phyloP scores from a whole-genome alignment of 208 protist species.

The Trypanosoma grayi region DNA sequence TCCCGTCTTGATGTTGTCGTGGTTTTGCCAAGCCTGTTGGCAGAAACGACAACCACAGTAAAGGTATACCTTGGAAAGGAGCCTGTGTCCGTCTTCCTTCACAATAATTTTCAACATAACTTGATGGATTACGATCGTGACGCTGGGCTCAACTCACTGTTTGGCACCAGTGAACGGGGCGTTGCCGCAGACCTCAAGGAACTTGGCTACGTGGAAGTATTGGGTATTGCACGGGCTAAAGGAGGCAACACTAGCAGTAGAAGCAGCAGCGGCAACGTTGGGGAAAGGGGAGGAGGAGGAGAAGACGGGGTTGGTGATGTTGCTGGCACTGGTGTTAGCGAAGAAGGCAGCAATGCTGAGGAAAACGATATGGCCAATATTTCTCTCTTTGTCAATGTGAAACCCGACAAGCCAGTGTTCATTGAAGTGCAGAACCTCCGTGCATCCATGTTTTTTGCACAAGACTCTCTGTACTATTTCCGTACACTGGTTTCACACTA shows the following conservation, averaged over 20 bases:
- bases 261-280: too few relatives aligned
- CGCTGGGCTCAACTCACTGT: constrained; percentile 12
- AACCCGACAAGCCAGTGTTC: constrained; percentile 26
- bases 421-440: constrained; percentile 42
- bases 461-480: constrained; percentile 47
- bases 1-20: constrained; percentile 10
- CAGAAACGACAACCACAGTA: constrained; percentile 13
- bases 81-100: constrained; percentile 16
- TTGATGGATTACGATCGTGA: constrained; percentile 18
- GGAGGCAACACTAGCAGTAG: not conserved
- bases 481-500: constrained; percentile 31
- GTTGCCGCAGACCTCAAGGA: constrained; percentile 15
- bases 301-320: too few relatives aligned
- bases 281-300: too few relatives aligned
- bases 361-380: constrained; percentile 4
- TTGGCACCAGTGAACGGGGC: constrained; percentile 19
- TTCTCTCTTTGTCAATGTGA: constrained; percentile 18
- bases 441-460: constrained; percentile 47
- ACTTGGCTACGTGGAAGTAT: constrained; percentile 20
- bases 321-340: not conserved
- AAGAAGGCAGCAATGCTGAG: not conserved
- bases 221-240: constrained; percentile 8
- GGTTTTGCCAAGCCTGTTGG: constrained; percentile 17
- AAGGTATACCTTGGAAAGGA: constrained; percentile 17
- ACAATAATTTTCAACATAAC: constrained; percentile 24